Percentiles rank a stretch among this genome's conserved stretches.
phyloP scores from a whole-genome alignment of 2,329 filamentous ascomycete genomes.

The Tympanopsis confertula region DNA sequence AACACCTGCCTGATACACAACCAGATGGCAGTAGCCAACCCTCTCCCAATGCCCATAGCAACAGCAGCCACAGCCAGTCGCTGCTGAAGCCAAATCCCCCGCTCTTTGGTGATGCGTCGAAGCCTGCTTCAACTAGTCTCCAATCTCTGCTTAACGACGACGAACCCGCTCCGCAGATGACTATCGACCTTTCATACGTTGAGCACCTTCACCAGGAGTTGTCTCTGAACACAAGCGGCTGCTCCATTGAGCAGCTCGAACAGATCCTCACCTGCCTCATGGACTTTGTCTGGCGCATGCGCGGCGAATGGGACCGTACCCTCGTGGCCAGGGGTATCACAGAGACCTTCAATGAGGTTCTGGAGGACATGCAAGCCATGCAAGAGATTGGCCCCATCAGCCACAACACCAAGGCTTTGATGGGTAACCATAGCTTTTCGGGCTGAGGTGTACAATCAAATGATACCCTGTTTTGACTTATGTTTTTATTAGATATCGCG shows the following conservation, averaged over 20 bases:
- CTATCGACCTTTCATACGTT: slow-evolving; percentile 36
- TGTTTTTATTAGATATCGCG: too few species aligned
- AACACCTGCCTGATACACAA: slow-evolving; percentile 23
- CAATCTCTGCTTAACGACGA: not conserved
- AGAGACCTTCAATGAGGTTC: slow-evolving; percentile 64
- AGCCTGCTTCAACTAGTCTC: slow-evolving; percentile 5
- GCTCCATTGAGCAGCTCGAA: slow-evolving; percentile 86
- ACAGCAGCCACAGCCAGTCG: not conserved
- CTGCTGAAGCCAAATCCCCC: slow-evolving; percentile 6
- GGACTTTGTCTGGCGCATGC: slow-evolving; percentile 73
- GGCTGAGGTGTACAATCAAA: too few species aligned
- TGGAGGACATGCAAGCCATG: slow-evolving; percentile 53
- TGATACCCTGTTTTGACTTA: too few species aligned
- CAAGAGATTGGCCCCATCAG: slow-evolving; percentile 22
- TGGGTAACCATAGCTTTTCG: not conserved
- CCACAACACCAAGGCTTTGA: not conserved
- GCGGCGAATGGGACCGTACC: slow-evolving; percentile 74
- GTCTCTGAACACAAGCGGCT: slow-evolving; percentile 58
- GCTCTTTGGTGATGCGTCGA: slow-evolving; percentile 27
- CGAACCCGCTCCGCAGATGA: slow-evolving; percentile 11
- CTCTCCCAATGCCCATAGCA: not conserved
- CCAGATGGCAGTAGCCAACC: not conserved
- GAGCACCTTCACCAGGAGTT: slow-evolving; percentile 49
- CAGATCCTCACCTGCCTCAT: slow-evolving; percentile 85
- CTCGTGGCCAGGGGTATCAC: slow-evolving; percentile 53